Base-by-base conservation (phyloP, 2,329 filamentous ascomycete species). In the Laburnicola sp. region DNA sequence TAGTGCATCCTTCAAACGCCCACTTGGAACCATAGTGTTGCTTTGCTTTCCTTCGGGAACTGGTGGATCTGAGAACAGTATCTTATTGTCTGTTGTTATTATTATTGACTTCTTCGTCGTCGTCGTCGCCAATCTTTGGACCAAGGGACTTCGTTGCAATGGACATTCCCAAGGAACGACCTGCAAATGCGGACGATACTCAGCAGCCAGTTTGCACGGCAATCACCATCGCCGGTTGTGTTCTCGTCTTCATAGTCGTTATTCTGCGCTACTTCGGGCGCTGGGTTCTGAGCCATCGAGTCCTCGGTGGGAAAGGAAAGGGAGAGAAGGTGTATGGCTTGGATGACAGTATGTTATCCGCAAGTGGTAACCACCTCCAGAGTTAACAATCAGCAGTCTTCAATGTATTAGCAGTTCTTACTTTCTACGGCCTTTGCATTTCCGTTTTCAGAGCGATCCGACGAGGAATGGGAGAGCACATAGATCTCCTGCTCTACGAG, bases 391-490 rank as follows among this genome's bases (percentile, higher is more conserved):
- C 21, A 50, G 5, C 26, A 62, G 59, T 59, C 60, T 16, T 62
- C 48, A 59, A 62, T 35, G 31, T 62, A 2, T 44, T 60, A 3
- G 53, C 59, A 7, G 56, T 62, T 7, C 16, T 60, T 10, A 51
- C 58, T 6, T 62, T 62, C 46, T 62, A 40, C 40, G 58, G 57
- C 4, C 54, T 62, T 3, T 34, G 39, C 11, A 37, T 45, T 34
- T 56, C 59, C 4, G 58, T 57, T 4, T 46, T 52, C 8, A 42
- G 57, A 8, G 56, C 60, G 10, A 58, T 53, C 22, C 34, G 55
- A 11, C 63, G 66, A 39, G 71, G 71, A 4, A 64, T 73, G 16
- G 45, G 71, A 70, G 55, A 48, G 6, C 70, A 72, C 47, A 46
- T 68, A 8, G 56, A 55, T 2, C 56, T 66, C 9, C 58, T 74